phyloP scores from a whole-genome alignment of 176 grass and related monocot species.

The Elaeis guineensis region DNA sequence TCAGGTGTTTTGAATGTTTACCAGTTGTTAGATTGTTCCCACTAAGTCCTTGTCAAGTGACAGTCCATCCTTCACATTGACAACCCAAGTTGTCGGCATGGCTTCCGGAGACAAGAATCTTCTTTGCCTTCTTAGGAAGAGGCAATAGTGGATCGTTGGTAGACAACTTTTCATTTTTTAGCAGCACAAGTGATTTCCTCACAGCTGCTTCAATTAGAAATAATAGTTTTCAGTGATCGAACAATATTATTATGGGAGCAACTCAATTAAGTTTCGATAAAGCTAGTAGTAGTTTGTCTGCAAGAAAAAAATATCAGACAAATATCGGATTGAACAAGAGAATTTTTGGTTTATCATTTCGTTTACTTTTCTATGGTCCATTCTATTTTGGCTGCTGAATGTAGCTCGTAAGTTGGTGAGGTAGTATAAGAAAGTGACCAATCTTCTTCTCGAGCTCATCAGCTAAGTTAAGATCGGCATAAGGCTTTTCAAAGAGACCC shows the following conservation, averaged over 20 bases:
- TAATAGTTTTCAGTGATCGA: too few species aligned
- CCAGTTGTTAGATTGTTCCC: slow-evolving; percentile 53
- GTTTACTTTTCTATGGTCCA: too few species aligned
- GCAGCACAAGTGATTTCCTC: slow-evolving; percentile 58
- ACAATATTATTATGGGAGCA: too few species aligned
- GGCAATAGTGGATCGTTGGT: slow-evolving; percentile 24
- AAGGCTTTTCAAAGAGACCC: slow-evolving; percentile 66
- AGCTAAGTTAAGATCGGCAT: slow-evolving; percentile 34
- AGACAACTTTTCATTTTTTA: slow-evolving; percentile 70
- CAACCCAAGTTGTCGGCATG: slow-evolving; percentile 56
- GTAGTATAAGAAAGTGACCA: neutral
- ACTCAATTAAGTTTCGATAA: too few species aligned
- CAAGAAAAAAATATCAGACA: too few species aligned
- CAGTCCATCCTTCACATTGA: slow-evolving; percentile 74
- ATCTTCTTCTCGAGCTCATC: slow-evolving; percentile 48
- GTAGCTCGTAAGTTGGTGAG: too few species aligned
- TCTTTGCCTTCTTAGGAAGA: slow-evolving; percentile 46
- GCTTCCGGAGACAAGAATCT: slow-evolving; percentile 55
- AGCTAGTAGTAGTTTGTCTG: too few species aligned
- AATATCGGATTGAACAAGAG: too few species aligned
- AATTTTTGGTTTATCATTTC: too few species aligned
- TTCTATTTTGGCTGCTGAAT: too few species aligned
- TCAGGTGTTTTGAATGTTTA: slow-evolving; percentile 1
- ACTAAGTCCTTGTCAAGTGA: slow-evolving; percentile 49
- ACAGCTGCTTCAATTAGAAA: slow-evolving; percentile 47